A percentile compares a stretch with the other conserved stretches of the same genome.
Conservation (phyloP, 495 filamentous ascomycete genomes). For the Cercophora samala region DNA sequence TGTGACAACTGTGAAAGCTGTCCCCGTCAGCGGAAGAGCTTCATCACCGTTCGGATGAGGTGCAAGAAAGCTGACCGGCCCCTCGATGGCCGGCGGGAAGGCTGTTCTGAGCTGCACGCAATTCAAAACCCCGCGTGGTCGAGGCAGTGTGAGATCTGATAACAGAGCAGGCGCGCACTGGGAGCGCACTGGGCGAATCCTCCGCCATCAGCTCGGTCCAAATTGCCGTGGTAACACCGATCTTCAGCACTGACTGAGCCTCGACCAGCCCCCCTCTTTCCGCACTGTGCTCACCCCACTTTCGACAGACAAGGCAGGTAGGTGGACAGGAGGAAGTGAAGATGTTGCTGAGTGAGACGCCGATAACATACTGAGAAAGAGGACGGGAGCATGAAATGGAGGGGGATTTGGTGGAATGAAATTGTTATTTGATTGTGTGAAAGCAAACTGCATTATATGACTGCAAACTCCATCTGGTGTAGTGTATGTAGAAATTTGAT, state of each 20-base stretch:
- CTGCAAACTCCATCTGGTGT: not conserved
- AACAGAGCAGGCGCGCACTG: not conserved
- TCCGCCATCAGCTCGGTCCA: conserved; percentile 3
- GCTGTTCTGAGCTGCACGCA: conserved; percentile 3
- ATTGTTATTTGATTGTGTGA: not conserved
- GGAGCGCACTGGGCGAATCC: not conserved
- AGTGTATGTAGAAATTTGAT: not conserved
- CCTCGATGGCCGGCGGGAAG: not conserved
- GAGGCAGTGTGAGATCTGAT: not conserved
- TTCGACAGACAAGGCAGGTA: not conserved
- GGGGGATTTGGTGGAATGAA: not conserved
- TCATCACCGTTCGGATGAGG: not conserved
- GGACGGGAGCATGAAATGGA: not conserved
- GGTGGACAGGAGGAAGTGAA: not conserved
- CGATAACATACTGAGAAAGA: not conserved
- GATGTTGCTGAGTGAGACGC: conserved; percentile 1
- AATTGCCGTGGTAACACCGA: conserved; percentile 2
- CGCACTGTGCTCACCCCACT: conserved; percentile 4
- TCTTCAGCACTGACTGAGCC: not conserved
- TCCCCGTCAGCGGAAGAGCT: not conserved
- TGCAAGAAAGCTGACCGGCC: not conserved
- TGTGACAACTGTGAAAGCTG: not conserved
- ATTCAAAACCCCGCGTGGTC: conserved; percentile 4
- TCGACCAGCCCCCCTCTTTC: not conserved
- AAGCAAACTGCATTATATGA: not conserved